Percentiles rank a stretch among this genome's conserved stretches.
These are phyloP conservation scores for Salix koriyanagi DNA, from an alignment of 345 rosid genomes.

Conservation along the genomic window DNA sequence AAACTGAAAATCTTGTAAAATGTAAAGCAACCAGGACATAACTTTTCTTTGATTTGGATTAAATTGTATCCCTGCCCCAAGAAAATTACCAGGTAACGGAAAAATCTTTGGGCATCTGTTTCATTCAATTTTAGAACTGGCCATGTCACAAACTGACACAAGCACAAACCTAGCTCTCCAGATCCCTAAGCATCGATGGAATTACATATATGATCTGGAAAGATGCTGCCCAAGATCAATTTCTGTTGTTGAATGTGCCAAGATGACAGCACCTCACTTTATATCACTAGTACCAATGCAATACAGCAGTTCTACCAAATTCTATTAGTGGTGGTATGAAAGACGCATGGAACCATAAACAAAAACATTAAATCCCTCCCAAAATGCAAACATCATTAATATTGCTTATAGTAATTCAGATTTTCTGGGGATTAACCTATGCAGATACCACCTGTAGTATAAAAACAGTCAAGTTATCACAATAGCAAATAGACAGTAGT, in stretches of 20 bases:
- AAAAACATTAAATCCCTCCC: not conserved
- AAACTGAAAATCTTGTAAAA: not conserved
- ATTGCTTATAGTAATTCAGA: not conserved
- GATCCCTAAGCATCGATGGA: not conserved
- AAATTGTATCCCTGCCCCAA: not conserved
- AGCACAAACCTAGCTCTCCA: not conserved
- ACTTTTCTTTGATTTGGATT: not conserved
- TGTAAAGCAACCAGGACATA: not conserved
- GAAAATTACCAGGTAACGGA: not conserved
- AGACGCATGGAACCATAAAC: not conserved
- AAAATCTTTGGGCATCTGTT: not conserved
- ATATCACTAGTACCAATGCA: not conserved
- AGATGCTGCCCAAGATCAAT: not conserved
- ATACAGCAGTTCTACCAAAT: not conserved
- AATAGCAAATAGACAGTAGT: not conserved
- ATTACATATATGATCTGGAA: not conserved
- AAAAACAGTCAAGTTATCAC: not conserved
- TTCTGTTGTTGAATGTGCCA: not conserved
- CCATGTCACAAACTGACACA: not conserved
- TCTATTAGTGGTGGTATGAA: not conserved
- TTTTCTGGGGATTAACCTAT: not conserved
- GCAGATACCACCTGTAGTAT: not conserved
- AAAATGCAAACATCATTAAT: not conserved
- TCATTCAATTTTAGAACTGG: not conserved
- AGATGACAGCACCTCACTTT: not conserved